These are phyloP conservation scores for Pisolithus marmoratus DNA, from an alignment of 768 basidiomycete species.

Conservation along the genomic window DNA sequence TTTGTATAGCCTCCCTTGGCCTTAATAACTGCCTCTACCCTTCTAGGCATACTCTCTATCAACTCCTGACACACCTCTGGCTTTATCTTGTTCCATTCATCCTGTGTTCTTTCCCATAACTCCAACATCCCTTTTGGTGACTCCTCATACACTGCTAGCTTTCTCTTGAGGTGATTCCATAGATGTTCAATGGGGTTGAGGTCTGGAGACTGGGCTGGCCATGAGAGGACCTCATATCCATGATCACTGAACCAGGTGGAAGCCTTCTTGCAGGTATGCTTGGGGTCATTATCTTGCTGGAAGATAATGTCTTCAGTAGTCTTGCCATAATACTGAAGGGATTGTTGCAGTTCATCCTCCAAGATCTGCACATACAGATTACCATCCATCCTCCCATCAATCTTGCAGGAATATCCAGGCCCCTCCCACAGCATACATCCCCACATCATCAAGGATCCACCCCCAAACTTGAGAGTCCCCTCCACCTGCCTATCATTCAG, in stretches of 20 bases:
- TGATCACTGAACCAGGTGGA: too few relatives aligned
- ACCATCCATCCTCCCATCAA: background rate
- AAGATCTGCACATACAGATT: background rate
- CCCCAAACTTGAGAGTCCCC: background rate
- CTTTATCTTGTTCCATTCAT: slow-evolving; percentile 7
- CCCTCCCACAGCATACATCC: background rate
- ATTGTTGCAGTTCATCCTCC: background rate
- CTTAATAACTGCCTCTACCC: slow-evolving; percentile 1
- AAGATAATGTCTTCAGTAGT: background rate
- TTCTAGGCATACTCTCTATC: slow-evolving; percentile 15
- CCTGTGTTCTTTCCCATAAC: background rate
- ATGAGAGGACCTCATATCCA: background rate
- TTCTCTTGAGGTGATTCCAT: background rate
- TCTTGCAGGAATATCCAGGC: background rate
- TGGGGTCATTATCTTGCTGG: background rate
- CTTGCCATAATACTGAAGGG: background rate
- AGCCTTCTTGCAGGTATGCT: background rate
- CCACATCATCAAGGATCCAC: background rate
- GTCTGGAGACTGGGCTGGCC: background rate
- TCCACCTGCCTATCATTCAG: background rate
- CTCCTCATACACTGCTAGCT: background rate
- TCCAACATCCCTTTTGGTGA: background rate
- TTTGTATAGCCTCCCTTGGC: background rate
- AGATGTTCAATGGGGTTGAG: background rate
- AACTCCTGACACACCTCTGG: slow-evolving; percentile 8